phyloP scores from a whole-genome alignment of 495 filamentous ascomycete species.

The Penicillium psychrofluorescens region DNA sequence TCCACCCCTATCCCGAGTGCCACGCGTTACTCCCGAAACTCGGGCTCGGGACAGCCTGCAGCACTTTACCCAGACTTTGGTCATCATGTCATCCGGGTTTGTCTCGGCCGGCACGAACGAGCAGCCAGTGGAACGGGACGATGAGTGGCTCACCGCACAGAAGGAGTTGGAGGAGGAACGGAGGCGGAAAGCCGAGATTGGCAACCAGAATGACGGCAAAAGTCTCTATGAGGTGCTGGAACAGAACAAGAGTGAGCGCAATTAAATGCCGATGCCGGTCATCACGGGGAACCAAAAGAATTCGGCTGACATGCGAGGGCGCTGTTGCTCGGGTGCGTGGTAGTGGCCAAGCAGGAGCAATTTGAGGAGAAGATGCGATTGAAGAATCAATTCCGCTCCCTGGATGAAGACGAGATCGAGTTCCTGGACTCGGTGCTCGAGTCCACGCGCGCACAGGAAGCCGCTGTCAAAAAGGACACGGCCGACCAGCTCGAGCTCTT shows the following conservation, averaged over 20 bases:
- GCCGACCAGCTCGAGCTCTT: conserved; percentile 66
- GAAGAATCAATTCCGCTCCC: conserved; percentile 87
- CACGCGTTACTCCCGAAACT: too few relatives aligned
- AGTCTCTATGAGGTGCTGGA: conserved; percentile 82
- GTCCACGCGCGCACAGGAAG: conserved; percentile 63
- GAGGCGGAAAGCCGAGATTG: conserved; percentile 50
- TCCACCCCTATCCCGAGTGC: neutral
- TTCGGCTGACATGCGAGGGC: conserved; percentile 37
- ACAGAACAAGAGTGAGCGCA: conserved; percentile 79
- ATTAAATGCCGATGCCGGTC: neutral
- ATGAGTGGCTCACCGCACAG: conserved; percentile 73
- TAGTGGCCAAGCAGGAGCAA: conserved; percentile 91
- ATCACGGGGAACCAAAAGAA: too few relatives aligned
- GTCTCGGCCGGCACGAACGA: conserved; percentile 77
- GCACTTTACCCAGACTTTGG: neutral
- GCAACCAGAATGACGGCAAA: conserved; percentile 54
- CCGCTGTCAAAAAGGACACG: conserved; percentile 64
- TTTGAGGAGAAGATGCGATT: conserved; percentile 85
- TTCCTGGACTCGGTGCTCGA: conserved; percentile 77
- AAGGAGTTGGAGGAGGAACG: conserved; percentile 65
- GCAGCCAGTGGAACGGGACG: conserved; percentile 50
- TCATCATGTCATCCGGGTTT: conserved; percentile 76
- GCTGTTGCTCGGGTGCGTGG: neutral
- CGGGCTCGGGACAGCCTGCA: neutral
- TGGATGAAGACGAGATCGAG: conserved; percentile 91